Percentiles rank a stretch among this genome's conserved stretches.
phyloP scores from a whole-genome alignment of 73 alveolate genomes.

The Paramecium bursaria region DNA sequence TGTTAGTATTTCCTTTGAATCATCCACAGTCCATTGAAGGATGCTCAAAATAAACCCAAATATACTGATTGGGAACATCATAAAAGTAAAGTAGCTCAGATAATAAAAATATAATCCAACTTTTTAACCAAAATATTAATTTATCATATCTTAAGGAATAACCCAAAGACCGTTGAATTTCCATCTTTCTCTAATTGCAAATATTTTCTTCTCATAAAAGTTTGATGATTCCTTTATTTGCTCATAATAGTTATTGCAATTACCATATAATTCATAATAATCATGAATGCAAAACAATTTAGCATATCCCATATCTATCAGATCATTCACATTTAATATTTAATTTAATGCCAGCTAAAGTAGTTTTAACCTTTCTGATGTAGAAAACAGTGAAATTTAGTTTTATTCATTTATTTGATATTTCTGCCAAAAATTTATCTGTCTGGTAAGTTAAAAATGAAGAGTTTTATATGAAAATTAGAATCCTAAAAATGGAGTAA shows the following conservation, averaged over 20 bases:
- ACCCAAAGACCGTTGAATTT: constrained; percentile 40
- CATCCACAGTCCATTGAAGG: not conserved
- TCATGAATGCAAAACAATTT: constrained; percentile 31
- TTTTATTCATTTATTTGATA: constrained; percentile 31
- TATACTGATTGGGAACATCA: not conserved
- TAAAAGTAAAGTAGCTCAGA: constrained; percentile 5
- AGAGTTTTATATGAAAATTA: not conserved
- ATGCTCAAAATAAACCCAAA: constrained; percentile 14
- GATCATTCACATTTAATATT: not conserved
- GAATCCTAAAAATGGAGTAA: constrained; percentile 1
- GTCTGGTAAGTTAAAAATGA: constrained; percentile 10
- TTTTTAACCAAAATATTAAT: constrained; percentile 28
- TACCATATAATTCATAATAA: constrained; percentile 15
- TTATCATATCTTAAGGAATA: not conserved
- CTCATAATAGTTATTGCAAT: not conserved
- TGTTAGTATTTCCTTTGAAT: constrained; percentile 3
- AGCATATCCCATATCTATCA: not conserved
- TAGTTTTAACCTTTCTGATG: constrained; percentile 27
- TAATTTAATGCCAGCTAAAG: not conserved
- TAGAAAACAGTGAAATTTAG: constrained; percentile 17
- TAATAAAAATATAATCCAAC: constrained; percentile 25
- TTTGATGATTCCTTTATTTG: not conserved
- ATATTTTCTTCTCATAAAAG: constrained; percentile 13
- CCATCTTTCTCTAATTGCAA: constrained; percentile 10
- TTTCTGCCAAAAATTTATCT: constrained; percentile 6